phyloP scores from a whole-genome alignment of 1,284 basidiomycete species.

The Cutaneotrichosporon sp. region DNA sequence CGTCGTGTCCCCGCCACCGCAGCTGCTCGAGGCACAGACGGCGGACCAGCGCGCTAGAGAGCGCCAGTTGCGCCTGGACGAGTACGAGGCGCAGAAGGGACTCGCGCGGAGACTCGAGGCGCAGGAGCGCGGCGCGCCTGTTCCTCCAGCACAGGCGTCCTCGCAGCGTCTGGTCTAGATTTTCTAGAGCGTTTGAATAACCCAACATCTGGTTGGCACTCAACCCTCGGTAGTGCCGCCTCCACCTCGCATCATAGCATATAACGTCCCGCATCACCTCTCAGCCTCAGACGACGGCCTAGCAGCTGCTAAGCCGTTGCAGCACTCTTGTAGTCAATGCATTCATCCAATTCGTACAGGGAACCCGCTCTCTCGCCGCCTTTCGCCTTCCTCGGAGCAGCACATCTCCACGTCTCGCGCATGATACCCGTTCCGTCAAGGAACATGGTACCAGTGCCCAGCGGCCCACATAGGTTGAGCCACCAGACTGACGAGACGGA shows the following conservation, averaged over 20 bases:
- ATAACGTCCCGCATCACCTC: conserved; percentile 1
- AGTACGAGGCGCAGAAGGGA: conserved; percentile 39
- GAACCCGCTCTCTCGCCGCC: conserved; percentile 12
- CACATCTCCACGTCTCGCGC: neutral
- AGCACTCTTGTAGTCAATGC: conserved; percentile 20
- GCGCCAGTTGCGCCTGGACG: conserved; percentile 26
- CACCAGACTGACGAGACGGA: neutral
- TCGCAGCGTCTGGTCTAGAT: neutral
- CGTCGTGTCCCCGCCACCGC: conserved; percentile 37
- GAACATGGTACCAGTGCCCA: too few relatives aligned
- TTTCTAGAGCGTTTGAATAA: too few relatives aligned
- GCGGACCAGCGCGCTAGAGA: conserved; percentile 30
- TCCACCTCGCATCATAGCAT: neutral
- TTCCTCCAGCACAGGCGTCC: neutral
- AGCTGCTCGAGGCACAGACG: conserved; percentile 34
- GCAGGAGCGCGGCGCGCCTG: conserved; percentile 13
- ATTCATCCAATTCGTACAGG: conserved; percentile 27
- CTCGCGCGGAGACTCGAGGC: conserved; percentile 24
- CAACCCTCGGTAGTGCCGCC: too few relatives aligned
- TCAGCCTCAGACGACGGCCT: neutral
- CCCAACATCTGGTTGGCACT: too few relatives aligned
- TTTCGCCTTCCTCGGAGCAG: conserved; percentile 1
- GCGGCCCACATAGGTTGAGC: too few relatives aligned
- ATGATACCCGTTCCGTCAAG: too few relatives aligned
- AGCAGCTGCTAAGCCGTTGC: neutral